These are phyloP conservation scores for Trametes coccinea DNA, from an alignment of 768 basidiomycete species.

Conservation along the genomic window DNA sequence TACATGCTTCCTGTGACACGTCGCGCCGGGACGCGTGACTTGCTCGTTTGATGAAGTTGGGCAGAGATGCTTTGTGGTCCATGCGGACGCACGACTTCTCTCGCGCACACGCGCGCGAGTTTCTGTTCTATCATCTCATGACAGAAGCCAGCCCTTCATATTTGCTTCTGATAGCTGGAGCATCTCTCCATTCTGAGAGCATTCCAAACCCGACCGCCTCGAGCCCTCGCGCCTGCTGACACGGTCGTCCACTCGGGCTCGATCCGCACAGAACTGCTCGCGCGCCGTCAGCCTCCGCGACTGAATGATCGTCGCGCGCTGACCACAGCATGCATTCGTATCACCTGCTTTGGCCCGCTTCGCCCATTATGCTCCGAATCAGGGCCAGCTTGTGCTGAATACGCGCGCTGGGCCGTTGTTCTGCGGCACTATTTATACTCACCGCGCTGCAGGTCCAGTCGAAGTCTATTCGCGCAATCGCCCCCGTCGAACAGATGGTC, in stretches of 20 bases:
- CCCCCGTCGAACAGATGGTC: constrained; percentile 1
- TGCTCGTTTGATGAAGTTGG: constrained; percentile 3
- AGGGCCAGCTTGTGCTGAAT: not conserved
- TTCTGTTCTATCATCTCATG: not conserved
- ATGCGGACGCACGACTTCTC: constrained; percentile 14
- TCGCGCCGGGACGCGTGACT: constrained; percentile 7
- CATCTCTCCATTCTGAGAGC: not conserved
- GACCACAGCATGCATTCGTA: not conserved
- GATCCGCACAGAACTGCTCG: constrained; percentile 2
- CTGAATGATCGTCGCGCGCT: not conserved
- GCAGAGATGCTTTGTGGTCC: constrained; percentile 8
- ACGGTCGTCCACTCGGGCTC: constrained; percentile 1
- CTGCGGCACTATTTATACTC: constrained; percentile 14
- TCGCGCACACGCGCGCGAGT: not conserved
- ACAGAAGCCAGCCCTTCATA: not conserved
- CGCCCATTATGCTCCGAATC: not conserved
- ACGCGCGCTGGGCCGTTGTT: not conserved
- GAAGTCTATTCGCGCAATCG: constrained; percentile 1
- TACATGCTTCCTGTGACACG: not conserved
- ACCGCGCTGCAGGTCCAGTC: constrained; percentile 7
- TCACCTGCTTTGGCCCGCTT: constrained; percentile 4
- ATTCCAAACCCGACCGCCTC: not conserved
- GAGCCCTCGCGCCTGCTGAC: constrained; percentile 4
- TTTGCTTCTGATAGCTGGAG: constrained; percentile 7
- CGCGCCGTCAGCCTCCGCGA: not conserved